Base-by-base conservation (phyloP, 2,329 filamentous ascomycete genomes). In the Tolypocladium inflatum region DNA sequence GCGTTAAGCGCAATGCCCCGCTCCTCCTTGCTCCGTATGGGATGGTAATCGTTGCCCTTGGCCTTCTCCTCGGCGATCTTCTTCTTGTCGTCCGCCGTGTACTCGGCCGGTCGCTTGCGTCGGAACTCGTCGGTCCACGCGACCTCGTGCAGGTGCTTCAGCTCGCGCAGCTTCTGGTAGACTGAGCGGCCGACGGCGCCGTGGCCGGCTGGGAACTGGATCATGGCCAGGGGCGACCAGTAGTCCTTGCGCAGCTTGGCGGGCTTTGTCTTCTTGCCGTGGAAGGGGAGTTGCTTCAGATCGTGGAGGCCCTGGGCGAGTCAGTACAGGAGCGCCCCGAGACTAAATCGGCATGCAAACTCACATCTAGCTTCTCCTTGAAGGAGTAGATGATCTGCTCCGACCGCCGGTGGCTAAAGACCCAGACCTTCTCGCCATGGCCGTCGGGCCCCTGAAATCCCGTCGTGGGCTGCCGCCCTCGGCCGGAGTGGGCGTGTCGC, bases 191-290 rank as follows among this genome's bases (percentile, higher is more conserved):
- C 85, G 17, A 85, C 74, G 33, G 73, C 67, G 59, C 79, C 80
- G 43, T 75, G 71, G 50, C 79, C 80, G 51, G 71, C 60, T 50
- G 78, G 78, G 67, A 89, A 84, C 66, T 79, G 73, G 60, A 88
- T 81, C 61, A 79, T 72, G 55, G 83, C 84, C 65, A 88, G 73
- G 8, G 82, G 82, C 39, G 74, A 73, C 85, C 86, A 88, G 72
- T 84, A 82, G 73, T 89, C 86, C 70, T 84, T 86, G 59, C 86
- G 83, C 43, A 88, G 74, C 65, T 82, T 83, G 57, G 79, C 69
- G 2, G 84, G 84, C 63, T 82, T 80, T 53, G 82, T 78, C 72
- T 89, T 87, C 70, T 88, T 88, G 71, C 85, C 85, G 62, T 84
- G 84, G 74, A 81, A 88, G 54, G 83, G 80, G 60, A 88, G 70